Evolutionary conservation across 1,139 yeast genomes (phyloP).

Genomic region (Sugiyamaella pinicola): DNA sequence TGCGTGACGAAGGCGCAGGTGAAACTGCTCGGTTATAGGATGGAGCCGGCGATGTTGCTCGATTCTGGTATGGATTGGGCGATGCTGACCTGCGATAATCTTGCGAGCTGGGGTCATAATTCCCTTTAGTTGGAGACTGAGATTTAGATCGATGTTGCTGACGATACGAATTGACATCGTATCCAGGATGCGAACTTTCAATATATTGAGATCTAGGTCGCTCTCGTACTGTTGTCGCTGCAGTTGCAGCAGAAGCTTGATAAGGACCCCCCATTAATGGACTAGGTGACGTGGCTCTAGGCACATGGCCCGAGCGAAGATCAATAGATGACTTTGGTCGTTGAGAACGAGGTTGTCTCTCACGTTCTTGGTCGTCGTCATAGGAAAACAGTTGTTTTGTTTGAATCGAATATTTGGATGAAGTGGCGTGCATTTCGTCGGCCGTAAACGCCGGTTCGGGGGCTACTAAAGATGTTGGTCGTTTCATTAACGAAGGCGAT

Average conservation of each 20-base stretch:
- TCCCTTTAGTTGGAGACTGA: constrained; percentile 30
- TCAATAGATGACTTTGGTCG: constrained; percentile 22
- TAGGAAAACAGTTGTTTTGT: constrained; percentile 35
- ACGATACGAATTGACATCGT: constrained; percentile 16
- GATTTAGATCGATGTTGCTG: constrained; percentile 34
- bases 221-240: constrained; percentile 18
- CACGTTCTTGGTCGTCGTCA: constrained; percentile 16
- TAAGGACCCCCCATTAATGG: constrained; percentile 9
- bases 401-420: constrained; percentile 35
- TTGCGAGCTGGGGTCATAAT: constrained; percentile 20
- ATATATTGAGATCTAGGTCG: constrained; percentile 24
- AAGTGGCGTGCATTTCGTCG: constrained; percentile 40
- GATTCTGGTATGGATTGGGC: constrained; percentile 28
- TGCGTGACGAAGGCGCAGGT: constrained; percentile 12
- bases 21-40: constrained; percentile 6
- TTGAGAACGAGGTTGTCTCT: constrained; percentile 16
- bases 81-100: constrained; percentile 29
- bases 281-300: constrained; percentile 19
- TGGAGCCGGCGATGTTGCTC: constrained; percentile 8
- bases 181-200: constrained; percentile 14
- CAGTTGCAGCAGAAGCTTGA: constrained; percentile 8
- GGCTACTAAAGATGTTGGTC: constrained; percentile 31
- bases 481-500: constrained; percentile 9
- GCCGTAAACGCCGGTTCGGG: constrained; percentile 43
- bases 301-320: constrained; percentile 17